Conservation (phyloP, 2,329 filamentous ascomycete genomes). For the Tolypocladium cylindrosporum region DNA sequence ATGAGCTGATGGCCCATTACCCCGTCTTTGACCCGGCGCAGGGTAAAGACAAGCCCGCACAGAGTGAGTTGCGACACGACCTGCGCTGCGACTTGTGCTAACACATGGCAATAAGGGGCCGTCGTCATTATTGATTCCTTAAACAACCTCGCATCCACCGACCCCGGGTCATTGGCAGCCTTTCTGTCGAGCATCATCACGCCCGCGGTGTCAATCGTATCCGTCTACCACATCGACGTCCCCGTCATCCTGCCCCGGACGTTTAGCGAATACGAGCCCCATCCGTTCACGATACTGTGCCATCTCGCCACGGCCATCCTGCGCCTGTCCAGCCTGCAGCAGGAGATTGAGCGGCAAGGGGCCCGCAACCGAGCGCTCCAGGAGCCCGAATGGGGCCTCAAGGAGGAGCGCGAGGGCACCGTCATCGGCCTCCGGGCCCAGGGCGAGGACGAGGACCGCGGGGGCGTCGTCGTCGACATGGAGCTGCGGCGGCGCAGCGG, state of each 20-base stretch:
- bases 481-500: constrained; percentile 81
- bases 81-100: background rate
- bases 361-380: constrained; percentile 66
- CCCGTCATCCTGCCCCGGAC: constrained; percentile 40
- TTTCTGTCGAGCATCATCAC: constrained; percentile 62
- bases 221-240: constrained; percentile 75
- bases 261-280: constrained; percentile 50
- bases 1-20: constrained; percentile 48
- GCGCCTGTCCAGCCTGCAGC: constrained; percentile 59
- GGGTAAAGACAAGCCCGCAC: constrained; percentile 22
- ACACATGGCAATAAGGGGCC: constrained; percentile 38
- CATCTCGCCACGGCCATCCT: constrained; percentile 88
- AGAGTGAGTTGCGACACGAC: constrained; percentile 27
- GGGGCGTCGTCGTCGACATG: constrained; percentile 65
- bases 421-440: constrained; percentile 53
- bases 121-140: constrained; percentile 76
- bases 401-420: constrained; percentile 68
- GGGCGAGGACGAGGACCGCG: constrained; percentile 26
- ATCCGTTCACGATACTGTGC: constrained; percentile 60
- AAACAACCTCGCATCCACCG: constrained; percentile 49
- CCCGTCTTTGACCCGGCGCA: constrained; percentile 25
- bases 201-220: constrained; percentile 61
- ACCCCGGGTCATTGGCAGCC: constrained; percentile 47
- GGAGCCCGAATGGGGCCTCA: constrained; percentile 69
- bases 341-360: constrained; percentile 64